These are phyloP conservation scores for Rhodotorula toruloides DNA, from an alignment of 768 basidiomycete species.

Conservation along the genomic window DNA sequence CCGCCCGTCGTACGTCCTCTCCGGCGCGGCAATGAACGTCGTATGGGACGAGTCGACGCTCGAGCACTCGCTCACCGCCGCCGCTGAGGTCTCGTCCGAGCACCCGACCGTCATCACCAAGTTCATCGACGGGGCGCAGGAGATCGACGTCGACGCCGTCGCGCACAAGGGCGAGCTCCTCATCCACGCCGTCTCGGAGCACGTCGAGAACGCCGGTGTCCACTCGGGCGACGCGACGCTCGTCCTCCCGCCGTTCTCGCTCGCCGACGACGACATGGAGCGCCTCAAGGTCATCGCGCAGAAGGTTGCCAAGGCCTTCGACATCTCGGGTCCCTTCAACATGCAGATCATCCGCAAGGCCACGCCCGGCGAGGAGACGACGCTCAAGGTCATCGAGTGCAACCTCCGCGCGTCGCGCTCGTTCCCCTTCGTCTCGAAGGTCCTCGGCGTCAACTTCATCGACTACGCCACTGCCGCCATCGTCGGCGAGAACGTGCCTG, in stretches of 20 bases:
- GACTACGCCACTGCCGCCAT: slow-evolving; percentile 87
- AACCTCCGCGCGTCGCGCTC: slow-evolving; percentile 95
- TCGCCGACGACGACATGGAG: slow-evolving; percentile 66
- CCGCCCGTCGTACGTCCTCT: slow-evolving; percentile 95
- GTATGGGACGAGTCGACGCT: slow-evolving; percentile 80
- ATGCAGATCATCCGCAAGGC: slow-evolving; percentile 96
- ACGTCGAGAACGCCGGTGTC: slow-evolving; percentile 96
- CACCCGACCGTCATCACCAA: slow-evolving; percentile 98
- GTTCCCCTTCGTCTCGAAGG: slow-evolving; percentile 99
- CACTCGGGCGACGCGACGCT: slow-evolving; percentile 98
- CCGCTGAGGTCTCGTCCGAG: slow-evolving; percentile 88
- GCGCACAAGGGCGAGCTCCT: slow-evolving; percentile 86
- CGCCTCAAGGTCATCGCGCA: slow-evolving; percentile 88
- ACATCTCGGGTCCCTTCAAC: slow-evolving; percentile 97
- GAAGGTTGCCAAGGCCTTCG: slow-evolving; percentile 89
- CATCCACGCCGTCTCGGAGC: slow-evolving; percentile 93
- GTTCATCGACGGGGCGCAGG: slow-evolving; percentile 96
- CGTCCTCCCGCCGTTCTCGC: slow-evolving; percentile 87
- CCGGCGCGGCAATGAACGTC: slow-evolving; percentile 99
- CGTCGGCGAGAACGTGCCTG: slow-evolving; percentile 72
- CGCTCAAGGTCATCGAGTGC: slow-evolving; percentile 97
- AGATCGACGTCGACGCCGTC: slow-evolving; percentile 96
- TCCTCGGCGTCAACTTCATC: slow-evolving; percentile 94
- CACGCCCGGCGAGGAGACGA: slow-evolving; percentile 54
- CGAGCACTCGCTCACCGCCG: slow-evolving; percentile 91